Evolutionary conservation across 2,329 filamentous ascomycete species (phyloP).

Genomic region (Pseudocercospora fijiensis): DNA sequence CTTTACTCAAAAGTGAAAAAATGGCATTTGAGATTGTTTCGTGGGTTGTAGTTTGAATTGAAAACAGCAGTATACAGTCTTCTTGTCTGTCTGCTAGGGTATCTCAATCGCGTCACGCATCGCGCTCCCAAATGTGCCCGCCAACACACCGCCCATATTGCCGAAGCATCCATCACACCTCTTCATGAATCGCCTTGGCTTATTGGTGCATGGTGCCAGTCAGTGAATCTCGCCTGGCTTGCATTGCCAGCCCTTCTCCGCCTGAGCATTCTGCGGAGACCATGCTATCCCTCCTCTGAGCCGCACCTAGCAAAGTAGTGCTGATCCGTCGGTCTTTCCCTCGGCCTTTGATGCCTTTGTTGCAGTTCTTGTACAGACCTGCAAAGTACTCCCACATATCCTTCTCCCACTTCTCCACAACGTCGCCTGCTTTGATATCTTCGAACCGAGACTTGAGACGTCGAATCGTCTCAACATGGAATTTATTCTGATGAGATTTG

Average conservation of each 20-base stretch:
- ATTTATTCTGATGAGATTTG: constrained; percentile 95
- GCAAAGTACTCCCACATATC: constrained; percentile 83
- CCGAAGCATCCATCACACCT: not conserved
- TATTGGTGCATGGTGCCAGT: not conserved
- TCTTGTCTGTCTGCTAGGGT: too few species aligned
- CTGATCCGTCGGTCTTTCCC: constrained; percentile 76
- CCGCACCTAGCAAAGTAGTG: constrained; percentile 21
- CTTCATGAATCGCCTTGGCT: not conserved
- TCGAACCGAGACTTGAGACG: constrained; percentile 70
- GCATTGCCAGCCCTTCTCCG: not conserved
- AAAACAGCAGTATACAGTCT: too few species aligned
- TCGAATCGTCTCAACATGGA: constrained; percentile 73
- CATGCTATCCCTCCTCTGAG: constrained; percentile 27
- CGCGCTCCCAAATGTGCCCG: too few species aligned
- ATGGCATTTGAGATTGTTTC: too few species aligned
- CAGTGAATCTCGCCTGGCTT: not conserved
- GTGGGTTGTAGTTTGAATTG: too few species aligned
- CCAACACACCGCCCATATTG: not conserved
- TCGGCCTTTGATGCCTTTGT: constrained; percentile 96
- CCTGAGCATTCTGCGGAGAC: constrained; percentile 16
- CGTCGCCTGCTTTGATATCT: constrained; percentile 59
- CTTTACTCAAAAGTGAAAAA: too few species aligned
- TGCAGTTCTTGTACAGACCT: constrained; percentile 91
- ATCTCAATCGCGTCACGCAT: too few species aligned
- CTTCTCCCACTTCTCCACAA: constrained; percentile 66